These are phyloP conservation scores for Termitomyces sp. DNA, from an alignment of 768 basidiomycete species.

Conservation along the genomic window DNA sequence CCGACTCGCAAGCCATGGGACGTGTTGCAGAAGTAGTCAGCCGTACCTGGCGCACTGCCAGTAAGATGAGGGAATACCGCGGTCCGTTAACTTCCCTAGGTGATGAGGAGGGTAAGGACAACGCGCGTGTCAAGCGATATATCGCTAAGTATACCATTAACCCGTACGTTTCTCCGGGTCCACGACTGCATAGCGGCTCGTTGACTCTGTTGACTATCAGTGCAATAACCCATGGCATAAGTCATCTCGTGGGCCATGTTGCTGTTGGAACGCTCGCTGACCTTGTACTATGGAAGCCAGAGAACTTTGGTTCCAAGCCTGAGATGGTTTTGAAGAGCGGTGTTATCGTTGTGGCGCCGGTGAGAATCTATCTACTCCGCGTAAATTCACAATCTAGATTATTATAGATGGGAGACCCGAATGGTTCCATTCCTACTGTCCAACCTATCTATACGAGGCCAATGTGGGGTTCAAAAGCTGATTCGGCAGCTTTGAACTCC, in stretches of 20 bases:
- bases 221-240: slow-evolving; percentile 92
- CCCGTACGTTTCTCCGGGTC: slow-evolving; percentile 53
- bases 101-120: slow-evolving; percentile 69
- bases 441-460: slow-evolving; percentile 83
- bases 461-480: slow-evolving; percentile 88
- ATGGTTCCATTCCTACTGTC: slow-evolving; percentile 93
- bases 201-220: slow-evolving; percentile 29
- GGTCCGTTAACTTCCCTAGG: slow-evolving; percentile 71
- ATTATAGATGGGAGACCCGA: slow-evolving; percentile 89
- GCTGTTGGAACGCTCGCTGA: slow-evolving; percentile 83
- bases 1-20: slow-evolving; percentile 98
- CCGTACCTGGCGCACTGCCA: slow-evolving; percentile 95
- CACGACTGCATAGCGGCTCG: background rate
- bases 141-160: slow-evolving; percentile 97
- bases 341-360: slow-evolving; percentile 87
- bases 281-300: slow-evolving; percentile 92
- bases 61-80: slow-evolving; percentile 79
- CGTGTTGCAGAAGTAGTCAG: slow-evolving; percentile 92
- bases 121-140: slow-evolving; percentile 90
- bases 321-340: slow-evolving; percentile 96
- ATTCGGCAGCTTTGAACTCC: slow-evolving; percentile 79
- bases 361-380: slow-evolving; percentile 23
- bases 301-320: slow-evolving; percentile 88
- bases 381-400: background rate
- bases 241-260: slow-evolving; percentile 80